These are phyloP conservation scores for Fusarium algeriense DNA, from an alignment of 2,329 filamentous ascomycete genomes.

Conservation along the genomic window DNA sequence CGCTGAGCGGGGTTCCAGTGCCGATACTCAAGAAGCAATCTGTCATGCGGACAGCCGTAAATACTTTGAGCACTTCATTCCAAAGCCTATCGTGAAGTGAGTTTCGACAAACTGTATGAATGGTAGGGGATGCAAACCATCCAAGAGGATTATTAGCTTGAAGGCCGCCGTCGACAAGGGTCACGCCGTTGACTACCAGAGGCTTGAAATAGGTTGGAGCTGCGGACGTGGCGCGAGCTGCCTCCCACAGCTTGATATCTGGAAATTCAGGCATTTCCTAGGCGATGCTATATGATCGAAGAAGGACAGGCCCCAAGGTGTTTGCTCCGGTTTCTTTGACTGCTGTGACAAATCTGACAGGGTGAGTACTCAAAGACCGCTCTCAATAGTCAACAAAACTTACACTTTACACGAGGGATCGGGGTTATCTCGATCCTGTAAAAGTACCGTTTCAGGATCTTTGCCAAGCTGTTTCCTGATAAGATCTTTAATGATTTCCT, in stretches of 20 bases:
- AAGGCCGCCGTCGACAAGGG: accelerated
- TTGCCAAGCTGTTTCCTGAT: neutral
- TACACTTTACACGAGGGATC: neutral
- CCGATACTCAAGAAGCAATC: neutral
- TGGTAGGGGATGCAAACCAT: neutral
- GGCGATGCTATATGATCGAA: neutral
- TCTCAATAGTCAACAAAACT: neutral
- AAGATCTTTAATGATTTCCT: accelerated
- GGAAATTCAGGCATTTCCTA: neutral
- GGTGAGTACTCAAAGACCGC: neutral
- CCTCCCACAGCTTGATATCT: neutral
- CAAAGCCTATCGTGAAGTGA: neutral
- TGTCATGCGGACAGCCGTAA: neutral
- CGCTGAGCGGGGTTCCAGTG: neutral
- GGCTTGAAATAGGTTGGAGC: neutral
- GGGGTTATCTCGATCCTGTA: neutral
- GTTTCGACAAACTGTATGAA: neutral
- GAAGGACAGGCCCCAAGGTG: neutral
- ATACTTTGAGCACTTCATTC: neutral
- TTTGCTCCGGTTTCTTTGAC: accelerated
- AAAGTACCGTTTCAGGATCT: accelerated
- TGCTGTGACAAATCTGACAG: accelerated
- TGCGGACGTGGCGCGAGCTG: neutral
- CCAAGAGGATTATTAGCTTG: neutral
- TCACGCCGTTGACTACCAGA: accelerated